Evolutionary conservation across 805 yeast genomes (phyloP), one percentile per base, ranked within the genome.

Genomic region (Starmerella khaoyaiensis): DNA sequence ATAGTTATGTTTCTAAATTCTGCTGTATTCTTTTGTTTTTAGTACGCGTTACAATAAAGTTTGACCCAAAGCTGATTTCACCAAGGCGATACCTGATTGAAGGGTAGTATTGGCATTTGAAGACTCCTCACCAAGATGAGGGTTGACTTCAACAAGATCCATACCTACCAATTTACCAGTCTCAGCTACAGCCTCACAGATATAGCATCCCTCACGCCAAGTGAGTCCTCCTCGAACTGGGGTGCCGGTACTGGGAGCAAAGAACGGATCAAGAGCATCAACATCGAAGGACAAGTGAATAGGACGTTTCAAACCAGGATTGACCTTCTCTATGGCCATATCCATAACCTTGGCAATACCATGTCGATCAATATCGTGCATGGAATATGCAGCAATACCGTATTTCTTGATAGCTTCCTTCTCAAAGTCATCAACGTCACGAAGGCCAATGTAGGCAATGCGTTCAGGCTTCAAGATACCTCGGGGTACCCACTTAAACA

Each of bases 191-290:
- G 87, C 90, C 63, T 87, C 98, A 43, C 86, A 90, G 37, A 87
- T 61, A 56, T 79, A 87, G 57, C 90, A 69, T 34, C 95, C 96
- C 62, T 87, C 98, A 63, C 98, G 73, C 59, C 87, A 69, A 7
- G 95, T 77, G 47, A 87, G 66, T 3, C 98, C 98, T 47, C 97
- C 97, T 58, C 94, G 76, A 12, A 87, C 98, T 29, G 96, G 87
- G 1, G 98, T 90, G 37, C 98, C 98, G 1, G 98, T 87, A 27
- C 96, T 94, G 15, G 95, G 96, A 11, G 90, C 95, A 55, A 67
- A 84, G 44, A 74, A 68, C 33, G 97, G 97, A 60, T 87, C 98
- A 41, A 90, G 77, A 29, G 96, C 96, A 61, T 87, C 98, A 30
- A 87, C 96, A 56, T 87, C 98, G 57, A 86, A 87, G 20, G 93